Base-by-base conservation (phyloP, 176 grass and related monocot species). In the Phoenix dactylifera region DNA sequence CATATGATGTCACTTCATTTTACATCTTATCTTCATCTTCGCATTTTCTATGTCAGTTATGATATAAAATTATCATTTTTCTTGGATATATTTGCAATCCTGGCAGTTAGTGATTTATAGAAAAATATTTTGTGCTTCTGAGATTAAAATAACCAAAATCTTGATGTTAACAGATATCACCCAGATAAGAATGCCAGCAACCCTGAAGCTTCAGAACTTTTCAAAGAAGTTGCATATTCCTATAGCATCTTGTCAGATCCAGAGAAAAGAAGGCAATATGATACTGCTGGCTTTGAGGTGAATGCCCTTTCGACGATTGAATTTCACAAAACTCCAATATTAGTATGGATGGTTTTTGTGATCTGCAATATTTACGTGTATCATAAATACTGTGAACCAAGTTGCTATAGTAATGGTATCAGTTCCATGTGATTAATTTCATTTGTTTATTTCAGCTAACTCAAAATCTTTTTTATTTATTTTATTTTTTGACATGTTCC, bases 141-240 rank as follows among this genome's bases (percentile, higher is more conserved):
- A 61, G 16, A 71, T 50, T 55, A 32, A 63, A 56, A 54, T 50
- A 59, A 61, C 20, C 63, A 59, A 18, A 16, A 69, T 73, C 59
- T 24, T 80, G 39, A 48, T 64, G 60, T 54, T 51, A 58, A 9
- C 64, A 97, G 93, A 81, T 97, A 97, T 54, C 93, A 97, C 58
- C 93, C 93, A 19, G 93, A 97, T 50, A 97, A 97, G 61, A 97
- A 97, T 65, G 83, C 65, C 55, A 97, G 93, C 76, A 91, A 97
- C 66, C 86, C 93, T 68, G 93, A 97, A 80, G 81, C 93, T 2
- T 97, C 93, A 52, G 93, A 97, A 52, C 93, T 91, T 69, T 97
- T 97, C 72, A 97, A 97, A 85, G 93, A 97, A 83, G 93, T 97
- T 66, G 87, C 93, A 67, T 97, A 92, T 88, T 97, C 93, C 24